These are phyloP conservation scores for Apocynum venetum DNA, from an alignment of 257 asterid genomes.

Conservation along the genomic window DNA sequence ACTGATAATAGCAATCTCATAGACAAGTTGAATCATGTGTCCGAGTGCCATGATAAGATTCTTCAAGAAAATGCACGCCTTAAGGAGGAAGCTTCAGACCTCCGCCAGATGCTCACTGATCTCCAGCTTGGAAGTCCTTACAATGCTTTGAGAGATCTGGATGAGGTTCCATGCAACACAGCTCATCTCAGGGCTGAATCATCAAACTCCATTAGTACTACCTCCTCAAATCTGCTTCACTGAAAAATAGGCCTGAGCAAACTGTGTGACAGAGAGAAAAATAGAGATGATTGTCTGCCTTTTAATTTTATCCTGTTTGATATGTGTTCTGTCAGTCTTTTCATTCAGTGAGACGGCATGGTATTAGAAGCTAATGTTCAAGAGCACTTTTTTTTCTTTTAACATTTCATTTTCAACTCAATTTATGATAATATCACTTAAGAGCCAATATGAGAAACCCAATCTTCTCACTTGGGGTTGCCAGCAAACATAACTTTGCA, in stretches of 20 bases:
- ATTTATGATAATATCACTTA: not conserved
- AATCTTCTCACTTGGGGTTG: not conserved
- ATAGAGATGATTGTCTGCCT: constrained; percentile 18
- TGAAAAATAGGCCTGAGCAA: constrained; percentile 22
- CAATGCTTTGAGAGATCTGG: constrained; percentile 47
- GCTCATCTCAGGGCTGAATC: constrained; percentile 56
- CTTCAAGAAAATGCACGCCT: constrained; percentile 56
- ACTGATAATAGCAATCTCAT: constrained; percentile 56
- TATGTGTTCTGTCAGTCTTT: constrained; percentile 28
- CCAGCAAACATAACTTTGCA: constrained; percentile 12
- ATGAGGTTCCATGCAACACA: constrained; percentile 60
- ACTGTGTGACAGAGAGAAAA: constrained; percentile 11
- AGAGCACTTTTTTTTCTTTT: constrained; percentile 3
- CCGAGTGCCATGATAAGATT: constrained; percentile 55
- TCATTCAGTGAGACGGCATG: constrained; percentile 14
- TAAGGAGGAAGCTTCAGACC: constrained; percentile 66
- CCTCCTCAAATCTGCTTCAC: constrained; percentile 42
- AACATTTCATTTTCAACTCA: not conserved
- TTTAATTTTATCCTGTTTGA: constrained; percentile 27
- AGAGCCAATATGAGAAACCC: not conserved
- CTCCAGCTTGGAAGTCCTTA: constrained; percentile 45
- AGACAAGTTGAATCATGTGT: constrained; percentile 48
- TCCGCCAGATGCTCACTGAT: constrained; percentile 55
- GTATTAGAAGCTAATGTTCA: constrained; percentile 9
- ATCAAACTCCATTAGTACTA: constrained; percentile 36